Base-by-base conservation (phyloP, 2,329 filamentous ascomycete species). In the Fusarium abutilonis region DNA sequence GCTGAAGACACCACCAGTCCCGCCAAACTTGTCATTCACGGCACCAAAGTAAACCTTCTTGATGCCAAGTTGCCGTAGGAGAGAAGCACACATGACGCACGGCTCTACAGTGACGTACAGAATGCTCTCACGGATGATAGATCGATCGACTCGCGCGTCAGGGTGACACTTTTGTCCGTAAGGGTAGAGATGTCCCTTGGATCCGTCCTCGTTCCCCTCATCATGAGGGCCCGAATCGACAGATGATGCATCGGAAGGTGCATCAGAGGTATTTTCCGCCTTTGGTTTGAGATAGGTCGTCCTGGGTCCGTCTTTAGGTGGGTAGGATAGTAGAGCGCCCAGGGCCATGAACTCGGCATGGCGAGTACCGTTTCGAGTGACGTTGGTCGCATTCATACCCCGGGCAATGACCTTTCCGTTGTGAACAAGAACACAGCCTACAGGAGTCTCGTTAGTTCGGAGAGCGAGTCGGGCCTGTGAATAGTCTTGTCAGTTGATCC, bases 101-200 rank as follows among this genome's bases (percentile, higher is more conserved):
- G 95, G 95, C 78, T 99, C 96, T 50, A 99, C 94, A 0, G 95
- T 99, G 44, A 99, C 95, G 76, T 99, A 99, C 47, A 99, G 86
- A 9, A 88, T 90, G 67, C 83, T 84, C 64, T 93, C 86, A 35
- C 80, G 81, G 67, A 98, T 82, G 62, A 94, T 85, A 11, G 83
- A 83, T 31, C 86, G 83, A 49, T 89, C 83, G 65, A 95, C 84
- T 48, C 82, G 83, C 19, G 83, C 77, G 3, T 76, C 76, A 0
- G 82, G 80, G 57, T 85, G 79, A 1, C 84, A 77, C 71, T 86
- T 87, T 67, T 87, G 84, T 5, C 85, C 85, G 52, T 87, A 87
- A 1, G 85, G 85, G 60, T 80, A 86, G n/a, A 86, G 76, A 51
- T 87, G 83, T 28, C 84, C 80, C 52, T 83, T 82, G 57, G 72